These are phyloP conservation scores for Psilocybe mexicana DNA, from an alignment of 1,284 basidiomycete species.

Conservation along the genomic window DNA sequence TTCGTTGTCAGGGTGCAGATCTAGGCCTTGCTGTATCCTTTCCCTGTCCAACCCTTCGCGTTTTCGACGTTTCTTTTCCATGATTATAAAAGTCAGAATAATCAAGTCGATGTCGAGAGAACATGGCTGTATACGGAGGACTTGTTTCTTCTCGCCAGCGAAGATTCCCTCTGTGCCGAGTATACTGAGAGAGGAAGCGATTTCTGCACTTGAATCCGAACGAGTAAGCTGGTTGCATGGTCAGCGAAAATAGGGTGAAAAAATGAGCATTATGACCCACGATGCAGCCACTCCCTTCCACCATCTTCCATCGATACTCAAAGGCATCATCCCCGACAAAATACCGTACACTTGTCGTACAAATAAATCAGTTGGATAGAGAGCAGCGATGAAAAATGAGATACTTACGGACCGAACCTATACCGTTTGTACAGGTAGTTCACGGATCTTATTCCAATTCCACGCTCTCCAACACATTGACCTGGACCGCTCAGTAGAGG, in stretches of 20 bases:
- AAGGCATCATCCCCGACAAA: slow-evolving; percentile 50
- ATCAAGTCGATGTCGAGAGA: slow-evolving; percentile 51
- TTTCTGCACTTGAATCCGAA: slow-evolving; percentile 36
- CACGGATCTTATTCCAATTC: slow-evolving; percentile 34
- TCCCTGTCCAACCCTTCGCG: slow-evolving; percentile 28
- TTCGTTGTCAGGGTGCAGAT: slow-evolving; percentile 36
- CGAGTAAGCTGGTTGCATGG: slow-evolving; percentile 35
- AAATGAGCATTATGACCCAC: slow-evolving; percentile 29
- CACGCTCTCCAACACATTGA: slow-evolving; percentile 28
- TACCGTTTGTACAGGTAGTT: slow-evolving; percentile 46
- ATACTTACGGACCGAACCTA: slow-evolving; percentile 47
- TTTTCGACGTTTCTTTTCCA: slow-evolving; percentile 52
- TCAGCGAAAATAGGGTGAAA: neutral
- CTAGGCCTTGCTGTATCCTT: slow-evolving; percentile 28
- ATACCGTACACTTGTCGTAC: slow-evolving; percentile 42
- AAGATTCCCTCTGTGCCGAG: slow-evolving; percentile 43
- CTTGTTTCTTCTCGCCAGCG: slow-evolving; percentile 45
- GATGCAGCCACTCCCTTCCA: slow-evolving; percentile 41
- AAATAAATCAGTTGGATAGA: neutral
- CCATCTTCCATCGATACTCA: slow-evolving; percentile 52
- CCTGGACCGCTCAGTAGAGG: slow-evolving; percentile 34
- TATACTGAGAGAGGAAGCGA: slow-evolving; percentile 40
- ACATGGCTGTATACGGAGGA: slow-evolving; percentile 45
- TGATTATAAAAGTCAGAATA: slow-evolving; percentile 51
- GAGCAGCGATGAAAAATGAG: neutral